Evolutionary conservation across 179 eudicot genomes (phyloP).

Genomic region (Carnegiea gigantea): DNA sequence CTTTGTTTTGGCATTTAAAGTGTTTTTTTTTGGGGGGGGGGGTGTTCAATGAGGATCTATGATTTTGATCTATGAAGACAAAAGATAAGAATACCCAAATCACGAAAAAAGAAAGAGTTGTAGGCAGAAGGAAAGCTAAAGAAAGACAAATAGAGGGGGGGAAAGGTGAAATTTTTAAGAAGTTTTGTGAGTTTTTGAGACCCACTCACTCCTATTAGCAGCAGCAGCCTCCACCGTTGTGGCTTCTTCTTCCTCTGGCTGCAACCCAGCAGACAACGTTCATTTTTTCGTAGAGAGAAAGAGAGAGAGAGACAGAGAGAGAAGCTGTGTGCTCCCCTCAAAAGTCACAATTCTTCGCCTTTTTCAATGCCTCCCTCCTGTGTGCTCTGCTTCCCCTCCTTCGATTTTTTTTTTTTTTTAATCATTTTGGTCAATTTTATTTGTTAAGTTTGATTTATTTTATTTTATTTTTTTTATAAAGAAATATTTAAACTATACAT

Average conservation of each 20-base stretch:
- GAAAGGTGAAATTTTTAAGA: slow-evolving; percentile 12
- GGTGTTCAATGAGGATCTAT: background rate
- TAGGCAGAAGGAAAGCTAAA: background rate
- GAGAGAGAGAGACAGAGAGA: slow-evolving; percentile 4
- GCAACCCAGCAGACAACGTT: slow-evolving; percentile 58
- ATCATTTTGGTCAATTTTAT: too few relatives aligned
- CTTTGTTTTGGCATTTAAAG: background rate
- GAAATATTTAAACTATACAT: too few relatives aligned
- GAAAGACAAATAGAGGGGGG: background rate
- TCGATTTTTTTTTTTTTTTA: too few relatives aligned
- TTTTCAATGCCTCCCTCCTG: too few relatives aligned
- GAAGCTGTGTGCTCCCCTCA: background rate
- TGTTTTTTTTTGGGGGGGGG: background rate
- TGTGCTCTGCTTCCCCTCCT: too few relatives aligned
- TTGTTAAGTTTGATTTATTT: too few relatives aligned
- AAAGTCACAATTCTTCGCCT: too few relatives aligned
- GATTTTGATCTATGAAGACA: slow-evolving; percentile 34
- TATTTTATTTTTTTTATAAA: too few relatives aligned
- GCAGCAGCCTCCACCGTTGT: slow-evolving; percentile 18
- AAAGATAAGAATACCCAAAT: slow-evolving; percentile 30
- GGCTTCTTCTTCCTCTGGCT: slow-evolving; percentile 58
- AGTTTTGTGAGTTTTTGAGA: background rate
- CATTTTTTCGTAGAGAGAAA: slow-evolving; percentile 26
- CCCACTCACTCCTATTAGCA: slow-evolving; percentile 13
- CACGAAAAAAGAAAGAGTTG: slow-evolving; percentile 14